These are phyloP conservation scores for Bruguiera gymnorhiza DNA, from an alignment of 345 rosid species.

Conservation along the genomic window DNA sequence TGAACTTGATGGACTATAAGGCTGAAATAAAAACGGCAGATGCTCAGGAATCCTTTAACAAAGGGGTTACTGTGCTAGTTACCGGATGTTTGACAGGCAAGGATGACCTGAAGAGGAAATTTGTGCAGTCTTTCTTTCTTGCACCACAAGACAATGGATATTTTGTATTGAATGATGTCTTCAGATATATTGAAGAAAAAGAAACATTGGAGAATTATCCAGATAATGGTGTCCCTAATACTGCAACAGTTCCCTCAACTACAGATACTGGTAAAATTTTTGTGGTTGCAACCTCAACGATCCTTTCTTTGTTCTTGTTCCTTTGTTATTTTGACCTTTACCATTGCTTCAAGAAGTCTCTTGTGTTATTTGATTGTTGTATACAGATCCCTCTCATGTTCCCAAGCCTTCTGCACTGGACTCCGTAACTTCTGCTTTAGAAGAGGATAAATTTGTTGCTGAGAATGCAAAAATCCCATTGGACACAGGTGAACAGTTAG, in stretches of 20 bases:
- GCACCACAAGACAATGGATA: conserved; percentile 60
- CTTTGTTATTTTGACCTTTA: neutral
- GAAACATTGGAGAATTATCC: conserved; percentile 19
- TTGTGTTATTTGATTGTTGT: no score
- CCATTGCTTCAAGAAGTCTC: no score
- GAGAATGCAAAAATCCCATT: conserved; percentile 7
- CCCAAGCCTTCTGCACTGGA: conserved; percentile 13
- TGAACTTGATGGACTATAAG: conserved; percentile 45
- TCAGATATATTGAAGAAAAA: conserved; percentile 50
- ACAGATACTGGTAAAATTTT: neutral
- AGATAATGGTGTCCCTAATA: conserved; percentile 21
- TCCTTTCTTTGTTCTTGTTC: neutral
- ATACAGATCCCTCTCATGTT: conserved; percentile 11
- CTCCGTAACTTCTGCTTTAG: conserved; percentile 4
- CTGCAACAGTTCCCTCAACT: conserved; percentile 8
- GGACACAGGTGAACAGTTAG: conserved; percentile 1
- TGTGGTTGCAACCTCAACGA: neutral
- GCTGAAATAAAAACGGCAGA: conserved; percentile 56
- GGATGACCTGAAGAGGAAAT: conserved; percentile 42
- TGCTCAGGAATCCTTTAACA: conserved; percentile 50
- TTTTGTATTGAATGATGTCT: conserved; percentile 68
- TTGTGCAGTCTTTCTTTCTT: conserved; percentile 67
- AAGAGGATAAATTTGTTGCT: conserved; percentile 10
- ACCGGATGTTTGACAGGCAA: conserved; percentile 56
- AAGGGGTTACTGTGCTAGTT: conserved; percentile 60